Evolutionary conservation across 306 rosid genomes (phyloP).

Genomic region (Acacia crassicarpa): DNA sequence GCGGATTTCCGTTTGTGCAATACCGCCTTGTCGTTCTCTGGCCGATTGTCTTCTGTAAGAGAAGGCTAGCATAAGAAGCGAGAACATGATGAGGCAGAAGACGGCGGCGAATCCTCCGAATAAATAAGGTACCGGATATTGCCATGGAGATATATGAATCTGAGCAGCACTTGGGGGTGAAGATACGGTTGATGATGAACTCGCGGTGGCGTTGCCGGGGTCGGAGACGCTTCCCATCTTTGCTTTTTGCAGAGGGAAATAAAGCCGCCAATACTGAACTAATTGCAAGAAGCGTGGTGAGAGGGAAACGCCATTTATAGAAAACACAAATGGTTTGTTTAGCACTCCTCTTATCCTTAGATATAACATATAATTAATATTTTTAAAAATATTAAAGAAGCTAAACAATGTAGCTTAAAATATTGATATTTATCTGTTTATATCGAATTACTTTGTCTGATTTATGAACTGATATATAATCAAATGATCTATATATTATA

Average conservation of each 20-base stretch:
- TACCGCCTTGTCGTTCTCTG: neutral
- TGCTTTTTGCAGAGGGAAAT: neutral
- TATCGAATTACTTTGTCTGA: too few relatives aligned
- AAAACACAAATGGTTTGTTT: neutral
- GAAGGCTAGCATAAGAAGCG: conserved; percentile 63
- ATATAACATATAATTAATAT: too few relatives aligned
- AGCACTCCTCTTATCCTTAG: too few relatives aligned
- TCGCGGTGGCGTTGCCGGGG: conserved; percentile 13
- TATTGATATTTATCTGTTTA: too few relatives aligned
- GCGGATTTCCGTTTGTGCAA: conserved; percentile 38
- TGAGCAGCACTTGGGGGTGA: neutral
- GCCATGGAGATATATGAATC: conserved; percentile 57
- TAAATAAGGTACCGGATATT: conserved; percentile 81
- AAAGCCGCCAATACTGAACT: conserved; percentile 14
- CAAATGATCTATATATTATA: too few relatives aligned
- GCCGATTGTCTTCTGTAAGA: conserved; percentile 49
- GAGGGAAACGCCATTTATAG: conserved; percentile 41
- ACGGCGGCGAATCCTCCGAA: conserved; percentile 73
- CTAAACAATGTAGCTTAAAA: too few relatives aligned
- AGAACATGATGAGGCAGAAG: conserved; percentile 59
- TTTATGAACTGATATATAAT: too few relatives aligned
- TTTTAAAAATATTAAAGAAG: too few relatives aligned
- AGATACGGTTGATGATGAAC: neutral
- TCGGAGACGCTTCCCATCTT: conserved; percentile 47
- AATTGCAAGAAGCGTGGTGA: conserved; percentile 21